Conservation (phyloP, 2,329 filamentous ascomycete species). For the Myriosclerotinia scirpicola region DNA sequence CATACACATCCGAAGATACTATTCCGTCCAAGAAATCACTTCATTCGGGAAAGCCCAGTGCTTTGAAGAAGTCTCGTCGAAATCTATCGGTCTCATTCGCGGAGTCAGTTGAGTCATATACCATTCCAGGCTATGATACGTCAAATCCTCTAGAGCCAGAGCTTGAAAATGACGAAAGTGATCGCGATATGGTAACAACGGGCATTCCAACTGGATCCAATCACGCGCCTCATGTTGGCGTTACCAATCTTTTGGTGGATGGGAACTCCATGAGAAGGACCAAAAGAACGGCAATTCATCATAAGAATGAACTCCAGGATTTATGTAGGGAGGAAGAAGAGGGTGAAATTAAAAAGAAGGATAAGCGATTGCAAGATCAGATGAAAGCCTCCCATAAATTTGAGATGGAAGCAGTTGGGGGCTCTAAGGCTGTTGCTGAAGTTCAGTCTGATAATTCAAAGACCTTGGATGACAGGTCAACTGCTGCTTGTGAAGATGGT, state of each 20-base stretch:
- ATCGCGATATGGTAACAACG: neutral
- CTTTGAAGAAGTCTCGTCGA: neutral
- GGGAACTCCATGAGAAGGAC: neutral
- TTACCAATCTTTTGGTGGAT: neutral
- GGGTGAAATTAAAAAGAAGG: neutral
- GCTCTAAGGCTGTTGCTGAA: no score
- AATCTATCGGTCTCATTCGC: constrained; percentile 7
- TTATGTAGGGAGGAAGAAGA: neutral
- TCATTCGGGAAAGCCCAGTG: neutral
- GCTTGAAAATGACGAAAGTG: neutral
- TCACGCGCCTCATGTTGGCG: neutral
- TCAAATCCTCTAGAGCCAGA: neutral
- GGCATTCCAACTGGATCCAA: neutral
- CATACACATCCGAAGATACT: neutral
- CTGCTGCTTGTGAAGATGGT: no score
- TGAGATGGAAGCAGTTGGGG: no score
- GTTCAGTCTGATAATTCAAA: no score
- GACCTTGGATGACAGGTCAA: no score
- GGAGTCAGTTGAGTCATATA: constrained; percentile 4
- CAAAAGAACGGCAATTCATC: neutral
- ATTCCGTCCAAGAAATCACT: neutral
- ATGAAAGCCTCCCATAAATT: neutral
- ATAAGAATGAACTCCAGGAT: neutral
- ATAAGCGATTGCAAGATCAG: neutral
- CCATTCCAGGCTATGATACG: neutral